Conservation (phyloP, 2,329 filamentous ascomycete genomes). For the Lachnellula willkommii region DNA sequence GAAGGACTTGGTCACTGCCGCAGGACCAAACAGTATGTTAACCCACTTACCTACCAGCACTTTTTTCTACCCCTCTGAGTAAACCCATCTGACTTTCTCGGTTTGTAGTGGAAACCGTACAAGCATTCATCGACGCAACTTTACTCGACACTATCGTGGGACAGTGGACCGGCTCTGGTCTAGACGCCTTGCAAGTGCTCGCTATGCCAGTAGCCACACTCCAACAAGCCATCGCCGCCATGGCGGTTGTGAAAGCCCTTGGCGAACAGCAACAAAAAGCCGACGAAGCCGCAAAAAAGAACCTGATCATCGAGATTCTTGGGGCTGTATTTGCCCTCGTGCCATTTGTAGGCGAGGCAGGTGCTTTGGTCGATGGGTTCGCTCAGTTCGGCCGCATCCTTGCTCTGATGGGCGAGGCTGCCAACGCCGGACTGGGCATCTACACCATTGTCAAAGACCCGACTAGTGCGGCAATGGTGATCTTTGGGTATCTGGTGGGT, state of each 20-base stretch:
- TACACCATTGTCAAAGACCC: slow-evolving; percentile 24
- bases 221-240: slow-evolving; percentile 25
- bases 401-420: slow-evolving; percentile 26
- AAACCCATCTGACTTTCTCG: too few species aligned
- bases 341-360: slow-evolving; percentile 45
- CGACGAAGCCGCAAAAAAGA: slow-evolving; percentile 14
- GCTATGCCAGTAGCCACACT: slow-evolving; percentile 26
- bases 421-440: slow-evolving; percentile 12
- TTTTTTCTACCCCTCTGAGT: too few species aligned
- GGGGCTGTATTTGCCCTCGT: slow-evolving; percentile 45
- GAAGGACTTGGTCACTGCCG: slow-evolving; percentile 9
- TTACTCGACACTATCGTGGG: slow-evolving; percentile 1
- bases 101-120: background rate
- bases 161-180: slow-evolving; percentile 1
- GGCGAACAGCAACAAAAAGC: slow-evolving; percentile 17
- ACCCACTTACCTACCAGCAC: too few species aligned
- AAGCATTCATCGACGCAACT: background rate
- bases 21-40: slow-evolving; percentile 3
- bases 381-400: background rate
- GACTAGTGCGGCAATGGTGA: slow-evolving; percentile 25
- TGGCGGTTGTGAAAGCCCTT: slow-evolving; percentile 26
- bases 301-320: slow-evolving; percentile 32
- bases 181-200: slow-evolving; percentile 7
- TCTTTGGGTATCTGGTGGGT: slow-evolving; percentile 9
- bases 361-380: slow-evolving; percentile 26